Evolutionary conservation across 768 basidiomycete genomes (phyloP).

Genomic region (Lentinula boryana): DNA sequence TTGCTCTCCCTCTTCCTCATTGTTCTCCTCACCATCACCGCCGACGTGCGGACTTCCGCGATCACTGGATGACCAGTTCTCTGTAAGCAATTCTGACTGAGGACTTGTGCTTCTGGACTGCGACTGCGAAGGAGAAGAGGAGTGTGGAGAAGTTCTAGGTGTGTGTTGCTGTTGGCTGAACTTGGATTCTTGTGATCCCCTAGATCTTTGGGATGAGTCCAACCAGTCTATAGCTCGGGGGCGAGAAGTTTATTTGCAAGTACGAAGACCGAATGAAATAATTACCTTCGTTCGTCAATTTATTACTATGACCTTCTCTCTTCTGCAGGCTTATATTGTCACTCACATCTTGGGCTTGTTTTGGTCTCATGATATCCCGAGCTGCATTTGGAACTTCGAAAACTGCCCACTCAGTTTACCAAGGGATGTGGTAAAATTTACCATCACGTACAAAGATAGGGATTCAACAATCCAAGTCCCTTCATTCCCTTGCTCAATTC

Average conservation of each 20-base stretch:
- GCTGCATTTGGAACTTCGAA: not conserved
- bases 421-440: not conserved
- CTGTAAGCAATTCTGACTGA: not conserved
- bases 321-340: not conserved
- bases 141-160: not conserved
- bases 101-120: not conserved
- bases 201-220: not conserved
- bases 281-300: not conserved
- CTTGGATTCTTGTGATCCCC: not conserved
- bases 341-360: not conserved
- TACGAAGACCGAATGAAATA: too few species aligned
- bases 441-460: not conserved
- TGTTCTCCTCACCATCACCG: not conserved
- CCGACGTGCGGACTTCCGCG: not conserved
- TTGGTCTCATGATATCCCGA: not conserved
- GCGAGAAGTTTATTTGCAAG: too few species aligned
- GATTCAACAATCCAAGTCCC: not conserved
- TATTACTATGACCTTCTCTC: not conserved
- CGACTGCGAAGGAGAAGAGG: not conserved
- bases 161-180: not conserved
- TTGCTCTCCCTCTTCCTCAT: not conserved
- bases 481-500: not conserved
- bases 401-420: not conserved
- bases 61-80: constrained; percentile 1
- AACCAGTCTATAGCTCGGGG: not conserved